Base-by-base conservation (phyloP, 768 basidiomycete species). In the Pleurotus salmoneostramineus region DNA sequence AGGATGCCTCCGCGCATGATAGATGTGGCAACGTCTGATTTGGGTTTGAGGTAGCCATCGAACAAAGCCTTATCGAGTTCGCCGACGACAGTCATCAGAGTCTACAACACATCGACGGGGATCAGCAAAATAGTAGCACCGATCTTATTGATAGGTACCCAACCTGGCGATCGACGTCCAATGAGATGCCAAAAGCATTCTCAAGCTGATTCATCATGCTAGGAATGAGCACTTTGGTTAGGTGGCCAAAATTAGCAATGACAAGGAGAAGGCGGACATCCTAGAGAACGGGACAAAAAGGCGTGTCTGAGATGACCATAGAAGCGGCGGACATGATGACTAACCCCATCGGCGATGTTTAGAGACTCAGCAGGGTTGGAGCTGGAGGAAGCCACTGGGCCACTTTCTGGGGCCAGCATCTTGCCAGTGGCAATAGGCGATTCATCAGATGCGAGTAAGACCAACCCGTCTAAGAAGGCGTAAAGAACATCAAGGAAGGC, bases 31-130 rank as follows among this genome's bases (percentile, higher is more conserved):
- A 73, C 72, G n/a, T 77, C 77, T n/a, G 88, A 78, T 68, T 94
- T 93, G 42, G 92, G 86, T 64, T 89, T 90, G 63, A 90, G 76
- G 67, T 93, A 97, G 51, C 90, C 87, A 57, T 93, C 87, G 66
- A 98, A 98, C 33, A 99, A 77, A 43, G 84, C 90, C 71, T 85
- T 86, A 75, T 98, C 95, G 44, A 98, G 82, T 65, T 92, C 87
- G 63, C 83, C 81, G 14, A 93, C 84, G 11, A 92, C 88, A 40
- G 85, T 85, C 71, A 85, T 76, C 57, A 98, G 72, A 2, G 87
- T 85, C 86, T 94, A 27, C 57, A 3, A 61, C 21, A 56, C 17
- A 5, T 45, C 44, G 44, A 31, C 55, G 37, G 49, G 58, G 45
- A 59, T 60, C 32, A 31, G 58, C 3, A 35, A 45, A 27, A 63